Evolutionary conservation across 1,139 yeast genomes (phyloP).

Genomic region (Magnusiomyces sp.): DNA sequence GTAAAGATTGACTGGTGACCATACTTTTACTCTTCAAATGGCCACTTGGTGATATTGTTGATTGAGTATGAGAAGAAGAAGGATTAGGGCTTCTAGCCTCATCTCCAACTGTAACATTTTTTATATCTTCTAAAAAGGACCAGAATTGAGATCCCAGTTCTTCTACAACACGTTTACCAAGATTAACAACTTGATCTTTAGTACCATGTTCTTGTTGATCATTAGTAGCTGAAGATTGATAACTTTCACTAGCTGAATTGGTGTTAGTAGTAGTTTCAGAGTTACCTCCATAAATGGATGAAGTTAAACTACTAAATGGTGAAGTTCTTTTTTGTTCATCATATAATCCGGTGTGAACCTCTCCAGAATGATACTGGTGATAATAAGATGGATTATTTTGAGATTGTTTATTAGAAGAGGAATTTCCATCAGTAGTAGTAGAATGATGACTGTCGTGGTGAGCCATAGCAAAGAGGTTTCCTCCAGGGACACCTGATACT

Average conservation of each 20-base stretch:
- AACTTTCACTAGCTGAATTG: too few species aligned
- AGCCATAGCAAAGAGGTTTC: too few species aligned
- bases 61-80: too few species aligned
- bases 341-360: slow-evolving; percentile 3
- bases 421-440: too few species aligned
- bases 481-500: too few species aligned
- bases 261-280: too few species aligned
- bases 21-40: slow-evolving; percentile 1
- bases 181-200: slow-evolving; percentile 23
- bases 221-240: not conserved
- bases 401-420: too few species aligned
- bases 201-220: not conserved
- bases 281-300: too few species aligned
- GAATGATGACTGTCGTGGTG: too few species aligned
- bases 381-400: too few species aligned
- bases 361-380: not conserved
- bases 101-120: slow-evolving; percentile 29
- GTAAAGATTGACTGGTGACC: not conserved
- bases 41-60: not conserved
- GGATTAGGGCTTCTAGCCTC: slow-evolving; percentile 17
- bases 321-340: not conserved
- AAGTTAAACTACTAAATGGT: too few species aligned
- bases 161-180: slow-evolving; percentile 31
- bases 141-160: slow-evolving; percentile 31
- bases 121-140: slow-evolving; percentile 31